Evolutionary conservation across 345 rosid genomes (phyloP).

Genomic region (Syzygium oleosum): DNA sequence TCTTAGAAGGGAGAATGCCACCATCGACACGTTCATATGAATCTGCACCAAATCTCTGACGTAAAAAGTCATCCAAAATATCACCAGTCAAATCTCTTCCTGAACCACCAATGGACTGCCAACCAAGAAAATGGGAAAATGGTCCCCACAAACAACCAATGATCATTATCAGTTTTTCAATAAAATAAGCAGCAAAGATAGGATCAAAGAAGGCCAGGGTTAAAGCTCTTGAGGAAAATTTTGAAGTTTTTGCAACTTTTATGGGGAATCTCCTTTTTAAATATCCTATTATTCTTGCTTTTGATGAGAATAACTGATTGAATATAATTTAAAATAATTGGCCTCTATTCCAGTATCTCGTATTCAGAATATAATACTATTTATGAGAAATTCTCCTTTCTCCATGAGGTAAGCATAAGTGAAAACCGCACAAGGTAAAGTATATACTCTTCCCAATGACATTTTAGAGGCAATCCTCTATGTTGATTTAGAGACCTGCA

Average conservation of each 20-base stretch:
- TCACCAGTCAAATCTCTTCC: slow-evolving; percentile 56
- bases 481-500: not conserved
- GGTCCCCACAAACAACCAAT: not conserved
- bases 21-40: slow-evolving; percentile 76
- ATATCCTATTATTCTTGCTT: not conserved
- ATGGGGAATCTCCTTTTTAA: not conserved
- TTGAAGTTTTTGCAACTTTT: not conserved
- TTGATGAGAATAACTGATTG: not conserved
- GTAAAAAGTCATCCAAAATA: slow-evolving; percentile 77
- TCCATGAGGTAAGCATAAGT: not conserved
- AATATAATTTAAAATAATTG: not conserved
- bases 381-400: not conserved
- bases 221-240: not conserved
- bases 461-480: not conserved
- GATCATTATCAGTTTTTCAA: not conserved
- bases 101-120: slow-evolving; percentile 49
- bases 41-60: slow-evolving; percentile 62
- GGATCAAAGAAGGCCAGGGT: not conserved
- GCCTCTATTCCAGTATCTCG: not conserved
- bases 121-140: not conserved
- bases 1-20: slow-evolving; percentile 28
- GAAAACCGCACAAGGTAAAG: not conserved
- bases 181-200: not conserved
- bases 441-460: not conserved
- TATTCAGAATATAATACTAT: not conserved